Base-by-base conservation (phyloP, 2,329 filamentous ascomycete species). In the Curvularia sp. region DNA sequence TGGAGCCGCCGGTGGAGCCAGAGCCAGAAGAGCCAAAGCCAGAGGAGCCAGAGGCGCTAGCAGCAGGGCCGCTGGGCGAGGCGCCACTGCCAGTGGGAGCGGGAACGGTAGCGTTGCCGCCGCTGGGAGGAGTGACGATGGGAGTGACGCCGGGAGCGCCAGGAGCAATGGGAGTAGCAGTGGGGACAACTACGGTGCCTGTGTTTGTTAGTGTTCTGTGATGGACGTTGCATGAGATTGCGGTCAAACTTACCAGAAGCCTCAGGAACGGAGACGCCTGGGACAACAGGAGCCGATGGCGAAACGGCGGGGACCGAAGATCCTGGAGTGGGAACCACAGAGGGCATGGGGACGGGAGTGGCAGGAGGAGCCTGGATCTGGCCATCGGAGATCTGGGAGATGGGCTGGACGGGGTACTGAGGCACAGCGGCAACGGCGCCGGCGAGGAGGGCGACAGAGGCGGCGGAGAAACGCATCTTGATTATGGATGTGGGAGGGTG, bases 361-460 rank as follows among this genome's bases (percentile, higher is more conserved):
- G 68, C 66, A 56, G 67, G 63, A 58, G 70, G 62, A 63, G 64
- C 75, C 68, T 77, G 75, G 62, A 76, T 74, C 72, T 77, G 75
- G 47, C 75, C 75, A 56, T 77, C 75, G 55, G 62, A 64, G 65
- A 77, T 77, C 70, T 77, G 74, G 53, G 71, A 68, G 69, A 77
- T 76, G 60, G 72, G 68, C 57, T 71, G 62, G 49, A 65, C 50
- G 48, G 33, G 22, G 58, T 62, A 59, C 69, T 73, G 70, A 33
- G 71, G 68, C 44, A 65, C 61, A 49, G 71, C 73, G 58, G 67
- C 68, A 55, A 64, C 72, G 58, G 66, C 58, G 57, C 68, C 70
- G 53, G 70, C 71, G 61, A 73, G 42, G 64, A 67, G 59, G 64
- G 69, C 63, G 55, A 75, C 53, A 48, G 65, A 64, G 65, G 64